A percentile compares a stretch with the other conserved stretches of the same genome.
Evolutionary conservation across 371 early-diverging fungal species (phyloP).

Genomic region (Mucor racemosus): DNA sequence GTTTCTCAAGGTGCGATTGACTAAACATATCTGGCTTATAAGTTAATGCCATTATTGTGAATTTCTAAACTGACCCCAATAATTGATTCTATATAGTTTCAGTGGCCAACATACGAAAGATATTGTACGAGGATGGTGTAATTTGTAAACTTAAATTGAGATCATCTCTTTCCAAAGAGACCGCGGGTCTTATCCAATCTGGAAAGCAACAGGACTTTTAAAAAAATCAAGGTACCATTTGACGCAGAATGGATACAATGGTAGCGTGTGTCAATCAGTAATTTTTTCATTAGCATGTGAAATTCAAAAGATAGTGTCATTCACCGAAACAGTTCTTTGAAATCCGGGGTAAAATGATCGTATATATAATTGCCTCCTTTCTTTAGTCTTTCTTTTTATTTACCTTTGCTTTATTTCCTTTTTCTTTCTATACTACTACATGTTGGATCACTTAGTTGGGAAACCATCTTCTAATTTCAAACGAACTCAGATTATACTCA

Average conservation of each 20-base stretch:
- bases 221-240: slow-evolving; percentile 2
- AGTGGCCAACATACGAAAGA: no score
- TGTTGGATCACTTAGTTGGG: slow-evolving; percentile 93
- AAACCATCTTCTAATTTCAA: slow-evolving; percentile 92
- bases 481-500: slow-evolving; percentile 75
- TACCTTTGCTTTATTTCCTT: background rate
- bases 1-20: no score
- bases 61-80: no score
- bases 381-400: background rate
- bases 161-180: background rate
- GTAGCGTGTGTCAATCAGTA: background rate
- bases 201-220: background rate
- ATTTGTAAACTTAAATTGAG: background rate
- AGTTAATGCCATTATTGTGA: no score
- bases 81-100: no score
- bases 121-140: background rate
- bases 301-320: slow-evolving; percentile 2
- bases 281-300: slow-evolving; percentile 12
- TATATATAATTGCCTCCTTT: background rate
- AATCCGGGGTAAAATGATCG: slow-evolving; percentile 12
- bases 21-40: no score
- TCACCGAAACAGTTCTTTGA: background rate
- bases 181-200: no score
- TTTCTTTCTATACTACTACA: slow-evolving; percentile 24
- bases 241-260: background rate